Conservation (phyloP, 1,284 basidiomycete genomes). For the Termitomyces sp. region DNA sequence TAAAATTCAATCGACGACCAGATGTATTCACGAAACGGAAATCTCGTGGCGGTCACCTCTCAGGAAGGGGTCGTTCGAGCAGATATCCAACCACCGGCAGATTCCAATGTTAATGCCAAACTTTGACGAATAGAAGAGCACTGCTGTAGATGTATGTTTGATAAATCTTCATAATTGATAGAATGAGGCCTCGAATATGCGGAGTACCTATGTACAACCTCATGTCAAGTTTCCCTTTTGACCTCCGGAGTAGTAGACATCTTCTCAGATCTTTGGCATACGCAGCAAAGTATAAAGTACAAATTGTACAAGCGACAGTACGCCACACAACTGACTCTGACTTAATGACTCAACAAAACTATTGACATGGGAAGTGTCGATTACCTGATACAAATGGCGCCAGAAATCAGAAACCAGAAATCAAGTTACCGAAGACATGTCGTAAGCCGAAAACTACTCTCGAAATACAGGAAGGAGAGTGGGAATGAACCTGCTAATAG, state of each 20-base stretch:
- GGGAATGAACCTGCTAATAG: background rate
- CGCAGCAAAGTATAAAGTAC: too few species aligned
- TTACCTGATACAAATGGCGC: slow-evolving; percentile 4
- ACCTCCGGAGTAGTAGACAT: too few species aligned
- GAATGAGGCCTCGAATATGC: too few species aligned
- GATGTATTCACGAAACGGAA: slow-evolving; percentile 73
- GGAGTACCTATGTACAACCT: too few species aligned
- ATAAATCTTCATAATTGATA: too few species aligned
- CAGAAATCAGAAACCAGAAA: background rate
- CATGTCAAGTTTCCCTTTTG: too few species aligned
- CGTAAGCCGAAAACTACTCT: slow-evolving; percentile 9
- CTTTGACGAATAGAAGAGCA: slow-evolving; percentile 29
- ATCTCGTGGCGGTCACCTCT: slow-evolving; percentile 69
- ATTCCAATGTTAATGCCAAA: slow-evolving; percentile 31
- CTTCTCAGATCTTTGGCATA: too few species aligned
- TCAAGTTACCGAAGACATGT: slow-evolving; percentile 6
- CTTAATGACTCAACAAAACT: background rate
- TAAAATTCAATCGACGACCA: slow-evolving; percentile 26
- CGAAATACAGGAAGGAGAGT: background rate
- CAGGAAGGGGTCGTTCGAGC: slow-evolving; percentile 82
- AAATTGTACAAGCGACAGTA: background rate
- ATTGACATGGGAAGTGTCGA: background rate
- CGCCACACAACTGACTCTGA: too few species aligned
- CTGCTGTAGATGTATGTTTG: too few species aligned
- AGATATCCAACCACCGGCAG: slow-evolving; percentile 40